Evolutionary conservation across 495 filamentous ascomycete genomes (phyloP), one percentile per base, ranked within the genome.

Genomic region (Stereocaulon alpinum): DNA sequence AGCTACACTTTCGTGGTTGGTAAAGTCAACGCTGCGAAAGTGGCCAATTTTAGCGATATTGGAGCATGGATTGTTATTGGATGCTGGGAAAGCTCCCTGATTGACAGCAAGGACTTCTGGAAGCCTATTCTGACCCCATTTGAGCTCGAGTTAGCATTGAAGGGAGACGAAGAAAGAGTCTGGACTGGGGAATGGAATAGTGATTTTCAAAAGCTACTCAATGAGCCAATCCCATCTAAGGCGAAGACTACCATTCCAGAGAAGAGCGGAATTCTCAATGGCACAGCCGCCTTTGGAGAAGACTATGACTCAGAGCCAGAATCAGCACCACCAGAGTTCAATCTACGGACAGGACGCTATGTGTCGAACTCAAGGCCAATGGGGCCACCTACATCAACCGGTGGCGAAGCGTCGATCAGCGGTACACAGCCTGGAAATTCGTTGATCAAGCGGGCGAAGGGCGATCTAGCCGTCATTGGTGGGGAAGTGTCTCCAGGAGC

Each of bases 41-140:
- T 98, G 6, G 94, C 93, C 24, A 98, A 98, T 71, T 98, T 98
- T 71, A 81, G 84, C 55, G 93, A 98, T 71, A 80, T 98, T 12
- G 91, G 88, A 20, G 94, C 87, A 15, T 98, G 93, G 93, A 91
- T 97, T 0, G 91, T 96, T 1, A 86, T 98, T 44, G 94, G 94
- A 11, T 98, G 93, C 72, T 97, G 94, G 93, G 93, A 98, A 71
- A 95, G 92, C 67, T 86, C 86, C 59, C 74, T 97, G 48, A 81
- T 97, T 14, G 88, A 88, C 63, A 87, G 87, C 61, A 85, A 86
- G 63, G 89, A 88, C 12, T 91, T 93, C 65, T 96, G 81, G 74
- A 84, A 80, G 67, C 89, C 89, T 1, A 81, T 97, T 4, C 81
- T 98, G 40, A 98, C 94, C 12, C 91, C 93, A 3, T 97, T 90